Evolutionary conservation across 2,329 filamentous ascomycete genomes (phyloP).

Genomic region (Calycina herbarum): DNA sequence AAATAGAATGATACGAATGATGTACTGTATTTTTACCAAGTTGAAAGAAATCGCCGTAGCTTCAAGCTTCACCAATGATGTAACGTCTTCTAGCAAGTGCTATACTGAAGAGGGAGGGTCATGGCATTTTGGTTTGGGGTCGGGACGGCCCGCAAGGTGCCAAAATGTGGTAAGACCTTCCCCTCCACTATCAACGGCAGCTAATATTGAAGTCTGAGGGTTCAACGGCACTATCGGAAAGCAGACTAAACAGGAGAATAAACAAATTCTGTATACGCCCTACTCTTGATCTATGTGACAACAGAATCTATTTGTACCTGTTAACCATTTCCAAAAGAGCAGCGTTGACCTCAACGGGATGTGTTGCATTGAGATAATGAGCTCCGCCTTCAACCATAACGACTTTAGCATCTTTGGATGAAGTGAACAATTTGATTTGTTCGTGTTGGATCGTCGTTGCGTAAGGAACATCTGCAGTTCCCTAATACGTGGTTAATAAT

Average conservation of each 20-base stretch:
- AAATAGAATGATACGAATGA: too few species aligned
- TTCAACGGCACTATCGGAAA: not conserved
- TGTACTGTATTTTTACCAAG: not conserved
- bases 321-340: conserved; percentile 23
- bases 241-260: not conserved
- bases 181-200: not conserved
- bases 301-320: conserved; percentile 8
- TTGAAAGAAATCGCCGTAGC: not conserved
- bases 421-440: conserved; percentile 53
- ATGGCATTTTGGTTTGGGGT: not conserved
- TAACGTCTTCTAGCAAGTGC: not conserved
- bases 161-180: not conserved
- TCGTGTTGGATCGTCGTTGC: conserved; percentile 43
- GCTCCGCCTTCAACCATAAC: conserved; percentile 46
- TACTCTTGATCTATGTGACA: not conserved
- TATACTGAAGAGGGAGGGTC: not conserved
- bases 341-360: conserved; percentile 18
- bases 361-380: conserved; percentile 49
- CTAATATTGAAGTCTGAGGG: not conserved
- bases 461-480: conserved; percentile 48
- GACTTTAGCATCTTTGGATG: conserved; percentile 46
- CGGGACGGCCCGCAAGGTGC: not conserved
- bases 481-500: conserved; percentile 21
- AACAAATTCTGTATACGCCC: not conserved
- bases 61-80: not conserved